Evolutionary conservation across 805 yeast species (phyloP).

Genomic region (Nadsonia fulvescens): DNA sequence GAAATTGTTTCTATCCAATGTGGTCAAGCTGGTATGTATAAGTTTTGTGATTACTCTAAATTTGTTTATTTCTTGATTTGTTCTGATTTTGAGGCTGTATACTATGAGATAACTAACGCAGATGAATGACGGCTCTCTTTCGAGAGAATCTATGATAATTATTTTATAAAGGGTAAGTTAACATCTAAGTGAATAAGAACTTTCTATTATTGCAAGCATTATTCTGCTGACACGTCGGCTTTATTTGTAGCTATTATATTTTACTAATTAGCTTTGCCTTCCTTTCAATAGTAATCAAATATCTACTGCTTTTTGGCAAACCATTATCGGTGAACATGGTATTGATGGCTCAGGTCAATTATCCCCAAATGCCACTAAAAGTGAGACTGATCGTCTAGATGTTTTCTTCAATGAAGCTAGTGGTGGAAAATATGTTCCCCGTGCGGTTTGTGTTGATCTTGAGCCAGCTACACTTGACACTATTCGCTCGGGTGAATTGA

Average conservation of each 20-base stretch:
- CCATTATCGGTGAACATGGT: conserved; percentile 21
- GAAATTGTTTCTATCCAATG: conserved; percentile 27
- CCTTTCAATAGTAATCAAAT: conserved; percentile 24
- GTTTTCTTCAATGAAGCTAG: conserved; percentile 73
- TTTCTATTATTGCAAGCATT: no score
- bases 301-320: conserved; percentile 22
- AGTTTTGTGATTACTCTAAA: no score
- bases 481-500: conserved; percentile 60
- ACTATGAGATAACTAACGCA: no score
- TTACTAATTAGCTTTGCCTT: no score
- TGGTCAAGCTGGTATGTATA: conserved; percentile 24
- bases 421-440: conserved; percentile 79
- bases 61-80: no score
- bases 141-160: no score
- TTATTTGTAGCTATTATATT: no score
- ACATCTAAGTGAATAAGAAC: no score
- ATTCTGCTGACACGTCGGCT: no score
- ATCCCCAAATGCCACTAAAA: conserved; percentile 5
- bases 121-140: no score
- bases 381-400: conserved; percentile 33
- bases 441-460: conserved; percentile 83
- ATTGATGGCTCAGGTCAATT: conserved; percentile 19
- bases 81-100: no score
- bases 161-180: no score
- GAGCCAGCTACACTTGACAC: conserved; percentile 91